These are phyloP conservation scores for Colletotrichum incanum DNA, from an alignment of 2,329 filamentous ascomycete species.

Conservation along the genomic window DNA sequence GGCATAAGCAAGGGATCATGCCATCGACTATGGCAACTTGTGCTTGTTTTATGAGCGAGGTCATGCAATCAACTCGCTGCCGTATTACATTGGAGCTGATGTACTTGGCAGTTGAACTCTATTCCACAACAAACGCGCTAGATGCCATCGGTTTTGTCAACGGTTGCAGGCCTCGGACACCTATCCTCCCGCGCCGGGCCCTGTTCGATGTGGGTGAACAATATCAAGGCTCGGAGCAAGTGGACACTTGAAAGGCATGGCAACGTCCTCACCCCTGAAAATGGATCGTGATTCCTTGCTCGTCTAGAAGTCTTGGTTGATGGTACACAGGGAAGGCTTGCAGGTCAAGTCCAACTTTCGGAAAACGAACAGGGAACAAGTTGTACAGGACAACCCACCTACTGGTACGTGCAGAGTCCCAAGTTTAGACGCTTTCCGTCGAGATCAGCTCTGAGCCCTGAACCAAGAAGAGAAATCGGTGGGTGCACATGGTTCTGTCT, in stretches of 20 bases:
- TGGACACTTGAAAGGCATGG: conserved; percentile 11
- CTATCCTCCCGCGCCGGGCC: conserved; percentile 1
- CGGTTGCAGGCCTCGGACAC: not conserved
- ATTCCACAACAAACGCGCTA: not conserved
- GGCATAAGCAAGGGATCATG: too few species aligned
- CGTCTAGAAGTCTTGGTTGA: conserved; percentile 11
- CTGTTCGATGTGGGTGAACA: conserved; percentile 22
- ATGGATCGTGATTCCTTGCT: conserved; percentile 11
- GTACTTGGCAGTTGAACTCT: not conserved
- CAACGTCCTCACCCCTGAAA: conserved; percentile 21
- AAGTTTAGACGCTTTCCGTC: not conserved
- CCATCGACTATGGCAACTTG: not conserved
- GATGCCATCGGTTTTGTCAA: not conserved
- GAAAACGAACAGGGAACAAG: not conserved
- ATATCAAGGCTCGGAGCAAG: conserved; percentile 19
- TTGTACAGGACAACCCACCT: not conserved
- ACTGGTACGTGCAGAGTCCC: not conserved
- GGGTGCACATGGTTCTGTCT: conserved; percentile 12
- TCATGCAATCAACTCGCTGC: not conserved
- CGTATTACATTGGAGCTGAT: conserved; percentile 3
- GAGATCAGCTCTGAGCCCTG: conserved; percentile 15
- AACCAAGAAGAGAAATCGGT: not conserved
- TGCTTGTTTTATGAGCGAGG: not conserved
- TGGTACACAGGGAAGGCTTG: not conserved
- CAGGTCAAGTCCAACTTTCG: conserved; percentile 1